Conservation (phyloP, 257 asterid genomes). For the Nyctanthes arbortristis region DNA sequence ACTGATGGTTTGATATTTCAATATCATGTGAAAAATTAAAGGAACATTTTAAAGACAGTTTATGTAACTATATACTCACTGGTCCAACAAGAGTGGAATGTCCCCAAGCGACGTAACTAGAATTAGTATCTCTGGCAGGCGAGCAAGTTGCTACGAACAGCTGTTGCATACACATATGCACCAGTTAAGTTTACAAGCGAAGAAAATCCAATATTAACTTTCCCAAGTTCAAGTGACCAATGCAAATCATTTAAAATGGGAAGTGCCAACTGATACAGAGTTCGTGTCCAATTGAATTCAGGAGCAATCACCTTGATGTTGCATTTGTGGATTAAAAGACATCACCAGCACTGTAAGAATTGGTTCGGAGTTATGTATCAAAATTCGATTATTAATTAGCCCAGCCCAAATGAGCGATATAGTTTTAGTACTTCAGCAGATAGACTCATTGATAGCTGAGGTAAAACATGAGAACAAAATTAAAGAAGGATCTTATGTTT, state of each 20-base stretch:
- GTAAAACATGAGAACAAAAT: not conserved
- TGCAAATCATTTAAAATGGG: not conserved
- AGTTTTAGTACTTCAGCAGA: not conserved
- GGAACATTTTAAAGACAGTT: conserved; percentile 6
- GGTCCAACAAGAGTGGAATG: conserved; percentile 96
- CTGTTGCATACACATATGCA: conserved; percentile 38
- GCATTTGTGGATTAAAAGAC: not conserved
- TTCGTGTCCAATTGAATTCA: not conserved
- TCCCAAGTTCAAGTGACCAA: not conserved
- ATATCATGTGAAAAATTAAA: conserved; percentile 16
- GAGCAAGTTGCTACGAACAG: conserved; percentile 89
- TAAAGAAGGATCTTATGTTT: not conserved
- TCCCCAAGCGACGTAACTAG: conserved; percentile 91
- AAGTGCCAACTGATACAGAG: not conserved
- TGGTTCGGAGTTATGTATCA: not conserved
- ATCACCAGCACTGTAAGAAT: not conserved
- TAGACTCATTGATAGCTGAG: not conserved
- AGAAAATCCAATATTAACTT: not conserved
- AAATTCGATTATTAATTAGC: not conserved
- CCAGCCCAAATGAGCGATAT: not conserved
- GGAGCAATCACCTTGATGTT: not conserved
- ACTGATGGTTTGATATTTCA: conserved; percentile 9
- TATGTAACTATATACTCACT: conserved; percentile 42
- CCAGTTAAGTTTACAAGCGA: conserved; percentile 9
- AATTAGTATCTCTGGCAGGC: conserved; percentile 73